Conservation (phyloP, 1,284 basidiomycete species). For the Austropuccinia psidii region DNA sequence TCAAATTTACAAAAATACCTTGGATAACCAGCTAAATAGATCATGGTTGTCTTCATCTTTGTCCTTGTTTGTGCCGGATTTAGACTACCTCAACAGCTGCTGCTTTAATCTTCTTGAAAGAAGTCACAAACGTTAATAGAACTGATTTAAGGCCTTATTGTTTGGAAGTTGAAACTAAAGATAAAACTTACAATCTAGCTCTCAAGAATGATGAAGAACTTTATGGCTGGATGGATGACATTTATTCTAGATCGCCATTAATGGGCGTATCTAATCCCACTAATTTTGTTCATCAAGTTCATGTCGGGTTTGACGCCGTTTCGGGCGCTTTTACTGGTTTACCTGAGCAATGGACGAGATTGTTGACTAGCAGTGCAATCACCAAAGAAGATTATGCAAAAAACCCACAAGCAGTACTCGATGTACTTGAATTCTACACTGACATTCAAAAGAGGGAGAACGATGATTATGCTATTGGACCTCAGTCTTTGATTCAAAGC, state of each 20-base stretch:
- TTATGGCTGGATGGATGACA: conserved; percentile 92
- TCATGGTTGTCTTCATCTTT: conserved; percentile 6
- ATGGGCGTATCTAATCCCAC: conserved; percentile 90
- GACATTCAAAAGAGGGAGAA: conserved; percentile 89
- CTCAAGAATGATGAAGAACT: conserved; percentile 91
- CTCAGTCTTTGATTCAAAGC: conserved; percentile 38
- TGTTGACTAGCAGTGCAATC: conserved; percentile 91
- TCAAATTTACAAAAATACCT: conserved; percentile 42
- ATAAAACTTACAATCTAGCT: conserved; percentile 65
- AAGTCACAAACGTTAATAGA: conserved; percentile 78
- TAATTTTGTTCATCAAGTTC: conserved; percentile 96
- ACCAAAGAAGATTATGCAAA: conserved; percentile 95
- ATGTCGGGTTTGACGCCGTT: conserved; percentile 92
- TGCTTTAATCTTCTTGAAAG: conserved; percentile 61
- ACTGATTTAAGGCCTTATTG: conserved; percentile 90
- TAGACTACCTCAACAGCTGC: conserved; percentile 60
- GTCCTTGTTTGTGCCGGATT: conserved; percentile 13
- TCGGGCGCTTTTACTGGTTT: conserved; percentile 91
- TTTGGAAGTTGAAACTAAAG: conserved; percentile 72
- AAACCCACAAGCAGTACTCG: conserved; percentile 92
- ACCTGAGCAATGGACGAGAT: conserved; percentile 92
- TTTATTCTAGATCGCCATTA: conserved; percentile 81
- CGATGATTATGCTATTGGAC: conserved; percentile 57
- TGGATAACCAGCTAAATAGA: no score
- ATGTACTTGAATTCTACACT: conserved; percentile 96